Percentiles rank a stretch among this genome's conserved stretches.
Conservation (phyloP, 2,329 filamentous ascomycete genomes). For the Scorias spongiosa region DNA sequence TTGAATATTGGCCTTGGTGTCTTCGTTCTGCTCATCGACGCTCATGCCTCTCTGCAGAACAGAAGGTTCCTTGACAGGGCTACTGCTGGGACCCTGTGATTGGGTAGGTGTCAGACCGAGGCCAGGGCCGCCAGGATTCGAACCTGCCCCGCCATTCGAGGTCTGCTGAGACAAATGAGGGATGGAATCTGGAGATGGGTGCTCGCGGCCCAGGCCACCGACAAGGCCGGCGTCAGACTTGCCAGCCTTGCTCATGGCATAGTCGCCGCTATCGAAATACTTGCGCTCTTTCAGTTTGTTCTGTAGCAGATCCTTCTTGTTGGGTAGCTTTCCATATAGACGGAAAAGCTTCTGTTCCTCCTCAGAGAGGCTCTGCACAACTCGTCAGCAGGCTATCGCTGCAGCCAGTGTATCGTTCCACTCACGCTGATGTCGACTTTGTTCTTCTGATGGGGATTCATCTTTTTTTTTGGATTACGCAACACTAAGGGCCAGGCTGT, state of each 20-base stretch:
- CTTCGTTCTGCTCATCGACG: conserved; percentile 38
- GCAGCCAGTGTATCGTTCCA: conserved; percentile 11
- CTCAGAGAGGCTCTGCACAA: conserved; percentile 62
- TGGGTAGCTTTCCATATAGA: conserved; percentile 94
- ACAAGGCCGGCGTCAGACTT: conserved; percentile 81
- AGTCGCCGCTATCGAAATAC: conserved; percentile 92
- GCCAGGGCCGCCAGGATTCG: conserved; percentile 8
- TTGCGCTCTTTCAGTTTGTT: conserved; percentile 99
- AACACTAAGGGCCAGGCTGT: conserved; percentile 3
- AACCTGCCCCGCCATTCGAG: conserved; percentile 11
- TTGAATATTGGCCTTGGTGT: neutral
- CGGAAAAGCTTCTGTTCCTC: conserved; percentile 96
- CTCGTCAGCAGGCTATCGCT: neutral
- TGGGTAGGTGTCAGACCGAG: conserved; percentile 25
- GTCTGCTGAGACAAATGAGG: conserved; percentile 20
- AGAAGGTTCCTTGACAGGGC: conserved; percentile 81
- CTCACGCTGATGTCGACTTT: conserved; percentile 92
- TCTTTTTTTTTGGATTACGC: conserved; percentile 27
- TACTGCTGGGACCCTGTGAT: conserved; percentile 29
- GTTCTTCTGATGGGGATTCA: conserved; percentile 98
- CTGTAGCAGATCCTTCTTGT: conserved; percentile 88
- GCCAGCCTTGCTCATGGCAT: conserved; percentile 87
- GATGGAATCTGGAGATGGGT: conserved; percentile 46
- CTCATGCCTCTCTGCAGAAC: conserved; percentile 73
- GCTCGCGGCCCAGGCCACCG: conserved; percentile 83